Base-by-base conservation (phyloP, 1,284 basidiomycete genomes). In the Tilletia horrida region DNA sequence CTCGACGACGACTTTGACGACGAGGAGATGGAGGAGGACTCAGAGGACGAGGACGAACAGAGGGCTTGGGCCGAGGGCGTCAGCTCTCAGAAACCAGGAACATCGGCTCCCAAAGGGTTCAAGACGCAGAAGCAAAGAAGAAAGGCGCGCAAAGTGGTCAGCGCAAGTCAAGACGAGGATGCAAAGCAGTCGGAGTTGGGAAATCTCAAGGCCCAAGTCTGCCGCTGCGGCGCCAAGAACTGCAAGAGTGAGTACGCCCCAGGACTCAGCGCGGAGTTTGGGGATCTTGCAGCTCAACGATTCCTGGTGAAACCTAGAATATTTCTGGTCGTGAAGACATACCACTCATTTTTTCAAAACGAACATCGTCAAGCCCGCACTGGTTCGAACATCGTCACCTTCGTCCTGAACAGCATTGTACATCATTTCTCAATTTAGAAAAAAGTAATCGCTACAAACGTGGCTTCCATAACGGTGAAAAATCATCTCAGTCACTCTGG, bases 1-100 rank as follows among this genome's bases (percentile, higher is more conserved):
- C 47, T n/a, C 18, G 13, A 14, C 6, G 13, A 27, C 23, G 7
- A 52, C 21, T 7, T 27, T 4, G 16, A 23, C 50, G 50, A 27
- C 23, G n/a, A 14, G 3, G 21, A 21, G 13, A 13, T 25, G n/a
- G 21, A 25, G 18, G 21, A 52, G 7, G 50, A 52, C 11, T 23
- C 45, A 4, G 50, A 52, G 50, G 50, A 52, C 50, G 50, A 52
- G 13, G 50, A 25, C 2, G 23, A 52, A 52, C 50, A 52, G 50
- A 25, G 23, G 50, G 23, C 23, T 11, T 40, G 35, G 35, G 35
- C 35, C 4, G 35, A 40, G 35, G 35, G 11, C 11, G 6, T 40
- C 35, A 40, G 35, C 23, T 52, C 50, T 21, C 50, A 52, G 21
- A 25, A 25, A 21, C 50, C 50, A 25, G n/a, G 47, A 16, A n/a